Evolutionary conservation across 2,329 filamentous ascomycete species (phyloP).

Genomic region (Clonostachys sp.): DNA sequence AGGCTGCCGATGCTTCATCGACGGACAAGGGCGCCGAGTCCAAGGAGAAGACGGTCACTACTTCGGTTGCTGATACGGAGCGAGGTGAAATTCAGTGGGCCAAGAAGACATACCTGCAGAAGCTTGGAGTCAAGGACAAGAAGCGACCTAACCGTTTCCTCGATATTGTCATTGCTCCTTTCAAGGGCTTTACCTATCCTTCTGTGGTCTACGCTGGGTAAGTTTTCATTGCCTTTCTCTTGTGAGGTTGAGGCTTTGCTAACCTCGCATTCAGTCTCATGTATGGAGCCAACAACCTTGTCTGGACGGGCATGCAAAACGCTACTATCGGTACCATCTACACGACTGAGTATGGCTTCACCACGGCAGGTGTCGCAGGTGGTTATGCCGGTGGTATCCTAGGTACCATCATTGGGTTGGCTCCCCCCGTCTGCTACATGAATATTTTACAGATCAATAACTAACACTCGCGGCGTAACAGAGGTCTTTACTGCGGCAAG

Average conservation of each 20-base stretch:
- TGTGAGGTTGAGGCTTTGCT: neutral
- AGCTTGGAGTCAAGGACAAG: slow-evolving; percentile 21
- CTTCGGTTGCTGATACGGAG: slow-evolving; percentile 10
- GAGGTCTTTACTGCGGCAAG: slow-evolving; percentile 19
- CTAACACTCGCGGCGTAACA: neutral
- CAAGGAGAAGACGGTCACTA: neutral
- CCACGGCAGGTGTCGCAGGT: slow-evolving; percentile 15
- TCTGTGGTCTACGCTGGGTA: slow-evolving; percentile 30
- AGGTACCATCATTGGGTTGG: slow-evolving; percentile 31
- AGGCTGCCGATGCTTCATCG: neutral
- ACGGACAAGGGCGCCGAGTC: neutral
- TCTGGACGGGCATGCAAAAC: slow-evolving; percentile 21
- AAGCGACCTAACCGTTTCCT: slow-evolving; percentile 27
- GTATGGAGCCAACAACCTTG: slow-evolving; percentile 23
- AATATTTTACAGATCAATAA: neutral
- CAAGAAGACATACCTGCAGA: slow-evolving; percentile 28
- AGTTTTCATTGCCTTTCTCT: neutral
- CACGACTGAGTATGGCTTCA: slow-evolving; percentile 19
- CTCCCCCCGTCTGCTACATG: neutral
- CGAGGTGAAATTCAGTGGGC: slow-evolving; percentile 20
- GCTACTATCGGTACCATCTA: slow-evolving; percentile 22
- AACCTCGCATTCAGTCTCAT: slow-evolving; percentile 10
- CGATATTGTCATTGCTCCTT: slow-evolving; percentile 23
- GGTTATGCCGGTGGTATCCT: slow-evolving; percentile 24
- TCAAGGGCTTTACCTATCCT: slow-evolving; percentile 19